Conservation (phyloP, 495 filamentous ascomycete genomes). For the Neurospora terricola region DNA sequence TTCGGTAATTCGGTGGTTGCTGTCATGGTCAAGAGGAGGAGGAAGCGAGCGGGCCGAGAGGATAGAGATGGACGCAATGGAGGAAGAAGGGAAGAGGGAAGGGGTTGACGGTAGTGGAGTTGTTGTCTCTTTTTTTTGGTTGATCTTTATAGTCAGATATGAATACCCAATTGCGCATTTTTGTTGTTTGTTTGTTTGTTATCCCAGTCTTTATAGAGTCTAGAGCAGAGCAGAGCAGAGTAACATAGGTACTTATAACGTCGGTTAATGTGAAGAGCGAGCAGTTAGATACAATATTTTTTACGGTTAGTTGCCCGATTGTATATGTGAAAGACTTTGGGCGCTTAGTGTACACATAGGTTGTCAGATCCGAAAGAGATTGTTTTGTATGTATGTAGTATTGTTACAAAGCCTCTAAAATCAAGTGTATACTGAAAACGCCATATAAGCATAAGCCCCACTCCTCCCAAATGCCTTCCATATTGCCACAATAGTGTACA, state of each 20-base stretch:
- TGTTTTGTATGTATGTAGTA: neutral
- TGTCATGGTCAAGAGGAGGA: neutral
- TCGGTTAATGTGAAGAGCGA: neutral
- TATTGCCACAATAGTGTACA: neutral
- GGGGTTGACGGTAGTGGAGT: neutral
- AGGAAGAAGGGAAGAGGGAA: neutral
- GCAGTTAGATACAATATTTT: neutral
- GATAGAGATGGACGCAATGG: neutral
- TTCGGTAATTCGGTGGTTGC: neutral
- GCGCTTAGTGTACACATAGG: no score
- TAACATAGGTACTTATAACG: neutral
- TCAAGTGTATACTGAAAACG: neutral
- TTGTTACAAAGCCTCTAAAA: neutral
- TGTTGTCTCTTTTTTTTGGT: neutral
- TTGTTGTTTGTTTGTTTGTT: neutral
- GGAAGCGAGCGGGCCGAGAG: neutral
- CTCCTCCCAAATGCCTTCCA: neutral
- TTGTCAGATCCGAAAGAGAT: no score
- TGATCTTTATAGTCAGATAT: slow-evolving; percentile 2
- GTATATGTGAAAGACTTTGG: no score
- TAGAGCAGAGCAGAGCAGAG: neutral
- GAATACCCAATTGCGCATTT: slow-evolving; percentile 8
- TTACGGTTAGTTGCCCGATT: no score
- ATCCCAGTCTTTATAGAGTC: neutral
- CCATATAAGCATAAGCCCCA: neutral